Percentiles rank a stretch among this genome's conserved stretches.
These are phyloP conservation scores for Gillenia trifoliata DNA, from an alignment of 306 rosid genomes.

Conservation along the genomic window DNA sequence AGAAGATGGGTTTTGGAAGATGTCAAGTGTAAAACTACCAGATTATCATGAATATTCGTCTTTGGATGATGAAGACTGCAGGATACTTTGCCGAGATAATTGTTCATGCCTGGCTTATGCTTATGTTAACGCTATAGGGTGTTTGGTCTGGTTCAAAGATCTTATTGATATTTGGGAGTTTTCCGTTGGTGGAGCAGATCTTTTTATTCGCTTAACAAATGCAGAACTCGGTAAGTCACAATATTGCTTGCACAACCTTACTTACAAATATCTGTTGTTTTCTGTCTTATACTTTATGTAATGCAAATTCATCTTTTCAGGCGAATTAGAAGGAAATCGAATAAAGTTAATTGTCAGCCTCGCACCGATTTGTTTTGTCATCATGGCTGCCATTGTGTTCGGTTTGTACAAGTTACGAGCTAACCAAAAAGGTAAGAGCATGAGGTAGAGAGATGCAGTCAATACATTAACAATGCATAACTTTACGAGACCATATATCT, in stretches of 20 bases:
- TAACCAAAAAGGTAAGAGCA: slow-evolving; percentile 15
- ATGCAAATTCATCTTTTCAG: background rate
- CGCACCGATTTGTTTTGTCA: background rate
- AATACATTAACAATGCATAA: background rate
- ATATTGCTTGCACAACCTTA: background rate
- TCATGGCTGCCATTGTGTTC: background rate
- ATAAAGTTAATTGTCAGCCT: slow-evolving; percentile 10
- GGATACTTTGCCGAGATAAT: slow-evolving; percentile 18
- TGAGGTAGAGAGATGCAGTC: background rate
- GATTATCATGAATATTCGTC: slow-evolving; percentile 15
- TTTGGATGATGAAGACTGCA: background rate
- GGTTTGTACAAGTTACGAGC: background rate
- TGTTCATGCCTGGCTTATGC: slow-evolving; percentile 34
- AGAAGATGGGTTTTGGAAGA: slow-evolving; percentile 8
- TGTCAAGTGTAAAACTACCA: background rate
- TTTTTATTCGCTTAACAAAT: slow-evolving; percentile 18
- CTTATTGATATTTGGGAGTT: slow-evolving; percentile 15
- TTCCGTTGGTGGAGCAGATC: slow-evolving; percentile 1
- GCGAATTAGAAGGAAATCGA: background rate
- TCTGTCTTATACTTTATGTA: background rate
- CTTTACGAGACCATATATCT: no score
- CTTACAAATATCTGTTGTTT: background rate
- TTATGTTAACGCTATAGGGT: background rate
- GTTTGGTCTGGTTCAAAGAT: slow-evolving; percentile 24
- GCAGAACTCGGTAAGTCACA: slow-evolving; percentile 33